phyloP scores from a whole-genome alignment of 345 rosid genomes.

The Brassica incana region DNA sequence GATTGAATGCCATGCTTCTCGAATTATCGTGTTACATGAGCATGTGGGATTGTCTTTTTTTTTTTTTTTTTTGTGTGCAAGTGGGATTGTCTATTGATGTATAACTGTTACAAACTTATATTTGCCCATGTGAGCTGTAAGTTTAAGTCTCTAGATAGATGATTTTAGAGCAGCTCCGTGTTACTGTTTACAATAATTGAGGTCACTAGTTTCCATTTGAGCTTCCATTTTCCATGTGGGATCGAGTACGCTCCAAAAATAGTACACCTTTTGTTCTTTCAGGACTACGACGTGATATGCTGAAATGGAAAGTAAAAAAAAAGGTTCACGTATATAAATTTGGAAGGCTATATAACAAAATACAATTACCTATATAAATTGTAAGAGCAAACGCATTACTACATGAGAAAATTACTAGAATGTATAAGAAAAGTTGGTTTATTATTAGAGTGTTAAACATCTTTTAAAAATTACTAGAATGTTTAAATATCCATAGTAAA shows the following conservation, averaged over 20 bases:
- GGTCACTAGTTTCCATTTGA: not conserved
- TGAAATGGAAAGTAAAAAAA: not conserved
- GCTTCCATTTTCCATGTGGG: not conserved
- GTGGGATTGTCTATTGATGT: not conserved
- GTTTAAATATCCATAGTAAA: too few relatives aligned
- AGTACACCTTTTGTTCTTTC: not conserved
- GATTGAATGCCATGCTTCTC: slow-evolving; percentile 30
- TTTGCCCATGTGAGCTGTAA: slow-evolving; percentile 32
- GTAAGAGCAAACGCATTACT: too few relatives aligned
- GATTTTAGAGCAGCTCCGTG: not conserved
- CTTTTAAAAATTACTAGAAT: too few relatives aligned
- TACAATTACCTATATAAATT: too few relatives aligned
- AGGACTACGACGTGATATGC: not conserved
- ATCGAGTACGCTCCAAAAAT: slow-evolving; percentile 9
- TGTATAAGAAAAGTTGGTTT: too few relatives aligned
- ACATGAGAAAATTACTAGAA: too few relatives aligned
- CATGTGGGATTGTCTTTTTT: slow-evolving; percentile 34
- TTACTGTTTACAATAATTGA: slow-evolving; percentile 27
- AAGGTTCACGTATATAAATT: not conserved
- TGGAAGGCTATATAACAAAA: not conserved
- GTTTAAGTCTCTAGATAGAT: slow-evolving; percentile 1
- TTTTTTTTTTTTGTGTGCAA: too few relatives aligned
- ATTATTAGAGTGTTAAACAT: too few relatives aligned
- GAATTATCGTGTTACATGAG: slow-evolving; percentile 24
- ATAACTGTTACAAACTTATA: slow-evolving; percentile 26